phyloP scores from a whole-genome alignment of 176 grass and related monocot species.

The Luzula sylvatica region DNA sequence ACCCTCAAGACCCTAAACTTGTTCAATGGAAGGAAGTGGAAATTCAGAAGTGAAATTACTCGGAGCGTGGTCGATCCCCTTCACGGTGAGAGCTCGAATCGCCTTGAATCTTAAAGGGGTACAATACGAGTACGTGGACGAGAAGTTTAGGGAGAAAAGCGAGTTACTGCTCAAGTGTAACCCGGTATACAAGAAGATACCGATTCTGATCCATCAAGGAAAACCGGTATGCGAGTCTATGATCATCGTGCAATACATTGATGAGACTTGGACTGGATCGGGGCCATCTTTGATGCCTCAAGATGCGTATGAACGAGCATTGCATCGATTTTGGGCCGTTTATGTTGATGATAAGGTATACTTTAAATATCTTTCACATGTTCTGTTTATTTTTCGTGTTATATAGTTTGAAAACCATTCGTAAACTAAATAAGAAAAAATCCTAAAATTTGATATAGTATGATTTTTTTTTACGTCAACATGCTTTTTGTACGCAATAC shows the following conservation, averaged over 20 bases:
- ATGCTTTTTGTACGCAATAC: too few species aligned
- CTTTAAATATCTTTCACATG: too few species aligned
- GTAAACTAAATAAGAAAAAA: too few species aligned
- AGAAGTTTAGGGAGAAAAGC: slow-evolving; percentile 46
- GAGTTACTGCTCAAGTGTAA: slow-evolving; percentile 44
- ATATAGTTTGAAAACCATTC: too few species aligned
- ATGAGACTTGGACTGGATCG: slow-evolving; percentile 5
- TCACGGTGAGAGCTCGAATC: slow-evolving; percentile 29
- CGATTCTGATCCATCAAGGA: slow-evolving; percentile 42
- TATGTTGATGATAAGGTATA: slow-evolving; percentile 43
- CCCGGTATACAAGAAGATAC: slow-evolving; percentile 54
- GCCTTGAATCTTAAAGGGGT: slow-evolving; percentile 41
- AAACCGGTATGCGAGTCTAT: slow-evolving; percentile 54
- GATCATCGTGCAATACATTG: slow-evolving; percentile 46
- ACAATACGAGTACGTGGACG: slow-evolving; percentile 36
- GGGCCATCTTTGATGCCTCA: slow-evolving; percentile 11
- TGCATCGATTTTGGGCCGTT: slow-evolving; percentile 55
- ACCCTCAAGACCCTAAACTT: too few species aligned
- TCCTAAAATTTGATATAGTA: too few species aligned
- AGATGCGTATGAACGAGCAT: slow-evolving; percentile 42
- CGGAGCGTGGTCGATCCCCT: slow-evolving; percentile 38
- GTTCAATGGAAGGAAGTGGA: too few species aligned
- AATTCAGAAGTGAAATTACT: slow-evolving; percentile 26
- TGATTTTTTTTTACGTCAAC: too few species aligned
- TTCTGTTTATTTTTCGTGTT: too few species aligned